Conservation (phyloP, 129 eudicot species). For the Kitagawia praeruptora region DNA sequence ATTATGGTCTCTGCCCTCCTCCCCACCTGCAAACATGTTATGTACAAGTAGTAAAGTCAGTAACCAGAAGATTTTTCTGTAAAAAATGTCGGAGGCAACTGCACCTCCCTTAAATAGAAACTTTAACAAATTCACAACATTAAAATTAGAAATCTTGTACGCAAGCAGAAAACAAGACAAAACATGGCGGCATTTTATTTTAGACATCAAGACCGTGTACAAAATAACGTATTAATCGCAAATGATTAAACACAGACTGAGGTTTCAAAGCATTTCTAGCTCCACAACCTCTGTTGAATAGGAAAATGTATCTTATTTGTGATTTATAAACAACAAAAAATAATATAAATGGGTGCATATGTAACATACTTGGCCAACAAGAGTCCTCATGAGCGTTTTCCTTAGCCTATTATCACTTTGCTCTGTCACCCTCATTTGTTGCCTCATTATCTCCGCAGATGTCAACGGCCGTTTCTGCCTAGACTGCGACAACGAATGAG, state of each 20-base stretch:
- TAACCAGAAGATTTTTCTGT: background rate
- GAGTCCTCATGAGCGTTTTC: slow-evolving; percentile 82
- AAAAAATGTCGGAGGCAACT: too few species aligned
- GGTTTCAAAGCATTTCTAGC: background rate
- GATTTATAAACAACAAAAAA: background rate
- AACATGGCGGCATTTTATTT: background rate
- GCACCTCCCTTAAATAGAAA: background rate
- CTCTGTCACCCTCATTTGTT: slow-evolving; percentile 83
- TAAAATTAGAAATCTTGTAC: background rate
- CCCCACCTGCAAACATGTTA: slow-evolving; percentile 40
- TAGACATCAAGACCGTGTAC: background rate
- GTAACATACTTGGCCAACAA: slow-evolving; percentile 70
- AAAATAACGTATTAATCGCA: background rate
- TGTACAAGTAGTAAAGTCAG: background rate
- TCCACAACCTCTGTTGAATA: too few species aligned
- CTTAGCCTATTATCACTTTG: slow-evolving; percentile 66
- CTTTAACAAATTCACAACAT: background rate
- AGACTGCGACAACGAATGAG: slow-evolving; percentile 22
- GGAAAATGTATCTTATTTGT: background rate
- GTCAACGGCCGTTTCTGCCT: slow-evolving; percentile 69
- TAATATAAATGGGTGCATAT: background rate
- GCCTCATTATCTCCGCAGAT: slow-evolving; percentile 82
- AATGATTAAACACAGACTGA: background rate
- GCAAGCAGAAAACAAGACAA: background rate
- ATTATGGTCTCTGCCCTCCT: slow-evolving; percentile 89